Base-by-base conservation (phyloP, 768 basidiomycete species). In the Sarcomyxa edulis region DNA sequence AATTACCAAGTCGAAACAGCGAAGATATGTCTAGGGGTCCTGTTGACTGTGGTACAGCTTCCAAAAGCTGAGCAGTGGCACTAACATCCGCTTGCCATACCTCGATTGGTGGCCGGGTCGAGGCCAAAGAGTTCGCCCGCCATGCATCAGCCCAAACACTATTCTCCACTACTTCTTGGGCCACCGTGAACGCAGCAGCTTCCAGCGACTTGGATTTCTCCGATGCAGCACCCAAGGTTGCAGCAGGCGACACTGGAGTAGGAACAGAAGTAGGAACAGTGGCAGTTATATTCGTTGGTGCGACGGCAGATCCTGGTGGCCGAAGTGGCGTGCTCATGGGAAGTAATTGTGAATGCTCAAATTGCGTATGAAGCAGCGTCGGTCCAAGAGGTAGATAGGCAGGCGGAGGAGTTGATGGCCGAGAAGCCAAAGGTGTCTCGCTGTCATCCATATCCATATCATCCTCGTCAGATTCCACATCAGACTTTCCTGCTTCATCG, bases 231-330 rank as follows among this genome's bases (percentile, higher is more conserved):
- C 81, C 81, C 22, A 85, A 60, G 1, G 68, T 66, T 1, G 84
- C 82, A 4, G 84, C 86, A 14, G 89, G 89, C 0, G 88, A 91
- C 3, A 91, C 85, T 1, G 89, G 89, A 0, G 89, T 92, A 1
- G 86, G 87, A 0, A 82, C 87, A 9, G 66, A 69, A 7, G 50
- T 49, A 7, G 58, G 53, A 22, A 68, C 52, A 10, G 65, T 56
- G 11, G 63, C 52, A 0, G 66, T 59, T 3, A 68, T 62, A 46
- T 64, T 62, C 32, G 69, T 66, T 7, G 71, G 67, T 9, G 66
- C 66, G 2, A 72, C 65, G 18, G 68, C 67, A 7, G 73, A 65
- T 1, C 69, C 81, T 1, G 78, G 78, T 1, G 79, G 73, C 1
- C 76, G 74, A 3, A 87, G 59, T 3, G 83, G 71, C 18, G 61